Evolutionary conservation across 495 filamentous ascomycete species (phyloP).

Genomic region (Aspergillus carlsbadensis): DNA sequence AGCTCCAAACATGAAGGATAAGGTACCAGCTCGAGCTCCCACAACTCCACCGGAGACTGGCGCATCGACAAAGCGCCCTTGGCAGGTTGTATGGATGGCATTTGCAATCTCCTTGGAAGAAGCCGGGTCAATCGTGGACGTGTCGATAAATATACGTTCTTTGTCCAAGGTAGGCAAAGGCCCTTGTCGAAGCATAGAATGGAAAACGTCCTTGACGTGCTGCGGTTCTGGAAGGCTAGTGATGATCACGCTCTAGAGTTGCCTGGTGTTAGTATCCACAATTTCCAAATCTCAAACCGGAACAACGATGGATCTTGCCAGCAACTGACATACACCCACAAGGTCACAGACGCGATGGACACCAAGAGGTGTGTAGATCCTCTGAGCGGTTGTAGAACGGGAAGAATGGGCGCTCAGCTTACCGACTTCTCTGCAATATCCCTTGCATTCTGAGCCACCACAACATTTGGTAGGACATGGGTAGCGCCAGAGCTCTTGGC

Average conservation of each 20-base stretch:
- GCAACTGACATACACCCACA: too few relatives aligned
- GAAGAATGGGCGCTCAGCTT: constrained; percentile 36
- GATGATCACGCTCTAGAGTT: constrained; percentile 65
- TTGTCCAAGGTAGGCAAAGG: constrained; percentile 40
- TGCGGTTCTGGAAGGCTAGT: constrained; percentile 78
- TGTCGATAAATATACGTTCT: constrained; percentile 72
- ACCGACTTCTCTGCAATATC: constrained; percentile 74
- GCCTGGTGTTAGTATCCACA: constrained; percentile 9
- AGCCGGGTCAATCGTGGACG: constrained; percentile 81
- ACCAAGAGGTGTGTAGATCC: not conserved
- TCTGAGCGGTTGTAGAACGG: not conserved
- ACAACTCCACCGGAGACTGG: constrained; percentile 86
- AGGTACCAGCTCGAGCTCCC: constrained; percentile 70
- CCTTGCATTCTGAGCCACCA: constrained; percentile 55
- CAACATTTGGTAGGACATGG: constrained; percentile 46
- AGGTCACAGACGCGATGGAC: too few relatives aligned
- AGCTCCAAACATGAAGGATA: constrained; percentile 86
- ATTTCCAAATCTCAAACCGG: not conserved
- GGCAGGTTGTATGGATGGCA: constrained; percentile 53
- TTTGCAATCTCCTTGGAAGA: constrained; percentile 69
- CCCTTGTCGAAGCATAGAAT: constrained; percentile 55
- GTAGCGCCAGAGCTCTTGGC: constrained; percentile 24
- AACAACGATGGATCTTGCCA: not conserved
- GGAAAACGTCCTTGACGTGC: constrained; percentile 74
- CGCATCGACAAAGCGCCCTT: constrained; percentile 70